phyloP scores from a whole-genome alignment of 768 basidiomycete genomes.

The Daedaleopsis sinensis region DNA sequence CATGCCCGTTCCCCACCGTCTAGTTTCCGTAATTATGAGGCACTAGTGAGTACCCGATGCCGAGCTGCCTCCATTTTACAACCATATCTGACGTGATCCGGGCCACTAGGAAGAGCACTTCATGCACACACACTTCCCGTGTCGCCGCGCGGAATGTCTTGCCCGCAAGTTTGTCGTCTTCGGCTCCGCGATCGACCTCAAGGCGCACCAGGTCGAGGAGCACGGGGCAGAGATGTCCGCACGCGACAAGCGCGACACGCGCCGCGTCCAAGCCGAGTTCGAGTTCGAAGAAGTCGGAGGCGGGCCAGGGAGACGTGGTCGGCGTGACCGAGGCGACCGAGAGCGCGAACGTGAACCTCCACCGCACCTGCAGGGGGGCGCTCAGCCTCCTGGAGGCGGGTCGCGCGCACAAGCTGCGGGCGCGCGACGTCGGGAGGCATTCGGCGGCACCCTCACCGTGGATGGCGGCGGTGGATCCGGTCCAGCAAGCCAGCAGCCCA shows the following conservation, averaged over 20 bases:
- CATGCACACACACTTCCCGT: slow-evolving; percentile 75
- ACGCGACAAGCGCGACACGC: slow-evolving; percentile 67
- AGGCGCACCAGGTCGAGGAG: slow-evolving; percentile 87
- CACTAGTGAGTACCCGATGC: slow-evolving; percentile 49
- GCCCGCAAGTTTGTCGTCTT: slow-evolving; percentile 96
- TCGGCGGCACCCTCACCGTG: slow-evolving; percentile 60
- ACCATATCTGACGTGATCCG: background rate
- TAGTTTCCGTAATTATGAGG: slow-evolving; percentile 82
- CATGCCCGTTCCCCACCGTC: background rate
- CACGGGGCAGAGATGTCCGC: slow-evolving; percentile 77
- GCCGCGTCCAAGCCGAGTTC: slow-evolving; percentile 66
- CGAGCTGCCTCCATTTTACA: background rate
- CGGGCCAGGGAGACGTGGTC: slow-evolving; percentile 39
- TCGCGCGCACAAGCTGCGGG: slow-evolving; percentile 32
- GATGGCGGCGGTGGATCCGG: slow-evolving; percentile 30
- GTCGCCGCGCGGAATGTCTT: slow-evolving; percentile 71
- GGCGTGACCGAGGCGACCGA: slow-evolving; percentile 48
- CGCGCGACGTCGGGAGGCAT: slow-evolving; percentile 59
- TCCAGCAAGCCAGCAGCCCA: slow-evolving; percentile 25
- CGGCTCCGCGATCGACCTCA: slow-evolving; percentile 80
- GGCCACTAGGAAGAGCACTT: slow-evolving; percentile 70
- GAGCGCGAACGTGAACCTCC: slow-evolving; percentile 57
- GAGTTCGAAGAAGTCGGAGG: slow-evolving; percentile 65
- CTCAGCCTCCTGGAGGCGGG: slow-evolving; percentile 22
- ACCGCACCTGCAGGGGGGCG: slow-evolving; percentile 24